Base-by-base conservation (phyloP, 1,284 basidiomycete species). In the Ganoderma multipileum region DNA sequence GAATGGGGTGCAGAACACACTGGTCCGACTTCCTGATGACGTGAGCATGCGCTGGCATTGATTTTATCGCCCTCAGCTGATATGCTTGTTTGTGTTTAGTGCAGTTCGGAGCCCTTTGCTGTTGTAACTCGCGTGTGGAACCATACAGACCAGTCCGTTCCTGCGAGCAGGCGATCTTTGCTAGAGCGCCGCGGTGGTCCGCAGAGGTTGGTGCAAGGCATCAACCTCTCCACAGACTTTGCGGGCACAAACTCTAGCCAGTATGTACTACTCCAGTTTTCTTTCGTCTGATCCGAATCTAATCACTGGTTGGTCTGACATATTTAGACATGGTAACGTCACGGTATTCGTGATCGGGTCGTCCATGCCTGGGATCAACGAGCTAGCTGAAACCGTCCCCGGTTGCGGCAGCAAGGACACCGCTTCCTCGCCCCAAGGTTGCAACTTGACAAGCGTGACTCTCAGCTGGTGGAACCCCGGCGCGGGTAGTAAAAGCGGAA, bases 71-170 rank as follows among this genome's bases (percentile, higher is more conserved):
- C 14, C 23, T 55, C 54, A 39, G 12, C 60, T 60, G 26, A 57
- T n/a, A 4, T 0, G 39, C 0, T 33, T 3, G 0, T 36, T n/a
- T 23, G 42, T 18, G 26, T 26, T 52, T 28, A 52, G 86, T 88
- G 86, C 64, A 84, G 84, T 16, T 71, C 73, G 57, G 81, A 76
- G 67, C 82, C 85, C 0, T 88, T 88, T 71, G 86, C 85, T 0
- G 80, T 84, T 9, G 81, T 89, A 9, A 81, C 83, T 0, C 76
- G 75, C 3, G 77, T 82, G 5, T 83, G 79, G 78, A 72, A 80
- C 28, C 75, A 83, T 6, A 74, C 77, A 20, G 71, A 80, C 69
- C 86, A 87, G 70, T 77, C 80, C 6, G 74, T 87, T 12, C 84
- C 85, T 0, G 41, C 68, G 0, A 50, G 64, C 39, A 63, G 83